phyloP scores from a whole-genome alignment of 768 basidiomycete genomes.

The Russula sp. region DNA sequence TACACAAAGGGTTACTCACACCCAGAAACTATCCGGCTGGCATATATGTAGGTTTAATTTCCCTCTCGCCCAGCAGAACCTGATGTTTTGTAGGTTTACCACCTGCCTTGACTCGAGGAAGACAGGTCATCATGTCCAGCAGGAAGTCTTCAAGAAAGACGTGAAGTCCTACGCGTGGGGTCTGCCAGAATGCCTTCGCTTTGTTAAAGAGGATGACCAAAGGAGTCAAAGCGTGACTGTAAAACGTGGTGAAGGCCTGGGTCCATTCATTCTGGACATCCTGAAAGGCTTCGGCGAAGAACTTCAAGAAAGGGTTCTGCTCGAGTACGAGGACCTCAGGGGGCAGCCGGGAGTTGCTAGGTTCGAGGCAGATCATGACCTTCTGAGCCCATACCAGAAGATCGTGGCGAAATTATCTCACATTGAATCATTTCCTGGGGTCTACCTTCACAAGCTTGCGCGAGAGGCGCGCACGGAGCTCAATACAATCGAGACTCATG shows the following conservation, averaged over 20 bases:
- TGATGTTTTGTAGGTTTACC: slow-evolving; percentile 50
- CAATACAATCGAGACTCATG: slow-evolving; percentile 40
- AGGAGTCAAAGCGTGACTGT: background rate
- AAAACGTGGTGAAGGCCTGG: slow-evolving; percentile 13
- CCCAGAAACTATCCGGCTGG: slow-evolving; percentile 48
- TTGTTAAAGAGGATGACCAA: slow-evolving; percentile 1
- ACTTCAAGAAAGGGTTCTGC: slow-evolving; percentile 39
- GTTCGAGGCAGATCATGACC: background rate
- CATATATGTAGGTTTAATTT: slow-evolving; percentile 55
- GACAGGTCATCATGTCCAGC: slow-evolving; percentile 56
- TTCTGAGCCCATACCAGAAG: slow-evolving; percentile 10
- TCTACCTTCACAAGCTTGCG: slow-evolving; percentile 29
- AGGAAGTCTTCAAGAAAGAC: slow-evolving; percentile 44
- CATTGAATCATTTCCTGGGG: slow-evolving; percentile 4
- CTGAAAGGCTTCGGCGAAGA: slow-evolving; percentile 43
- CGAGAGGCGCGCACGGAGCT: slow-evolving; percentile 39
- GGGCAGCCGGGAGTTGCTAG: slow-evolving; percentile 1
- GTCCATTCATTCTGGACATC: slow-evolving; percentile 44
- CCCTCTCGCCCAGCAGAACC: background rate
- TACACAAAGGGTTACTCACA: slow-evolving; percentile 51
- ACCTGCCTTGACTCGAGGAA: slow-evolving; percentile 67
- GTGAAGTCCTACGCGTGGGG: slow-evolving; percentile 36
- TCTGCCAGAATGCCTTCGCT: slow-evolving; percentile 36
- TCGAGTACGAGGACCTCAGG: slow-evolving; percentile 37
- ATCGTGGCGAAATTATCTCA: slow-evolving; percentile 3